A percentile compares a stretch with the other conserved stretches of the same genome.
These are phyloP conservation scores for Prinsepia uniflora DNA, from an alignment of 306 rosid genomes.

Conservation along the genomic window DNA sequence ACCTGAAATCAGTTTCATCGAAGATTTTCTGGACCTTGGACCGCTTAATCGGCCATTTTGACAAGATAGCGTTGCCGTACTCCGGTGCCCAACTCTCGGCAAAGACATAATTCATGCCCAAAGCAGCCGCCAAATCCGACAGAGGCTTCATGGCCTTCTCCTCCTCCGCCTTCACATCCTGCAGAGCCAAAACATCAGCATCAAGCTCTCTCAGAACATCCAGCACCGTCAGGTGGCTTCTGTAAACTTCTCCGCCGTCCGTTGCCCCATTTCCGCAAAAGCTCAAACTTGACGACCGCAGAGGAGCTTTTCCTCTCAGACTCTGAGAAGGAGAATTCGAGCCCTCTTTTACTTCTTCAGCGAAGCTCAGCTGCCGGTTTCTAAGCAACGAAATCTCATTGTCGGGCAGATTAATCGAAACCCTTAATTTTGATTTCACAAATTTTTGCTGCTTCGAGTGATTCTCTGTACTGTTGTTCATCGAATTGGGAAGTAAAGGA, in stretches of 20 bases:
- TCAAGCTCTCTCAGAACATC: slow-evolving; percentile 81
- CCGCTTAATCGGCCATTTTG: slow-evolving; percentile 82
- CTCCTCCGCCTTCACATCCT: slow-evolving; percentile 96
- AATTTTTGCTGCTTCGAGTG: slow-evolving; percentile 31
- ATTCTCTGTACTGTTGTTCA: slow-evolving; percentile 29
- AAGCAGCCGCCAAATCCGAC: slow-evolving; percentile 74
- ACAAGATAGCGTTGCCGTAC: slow-evolving; percentile 86
- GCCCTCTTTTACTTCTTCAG: slow-evolving; percentile 39
- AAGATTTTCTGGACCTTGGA: slow-evolving; percentile 61
- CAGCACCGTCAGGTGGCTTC: slow-evolving; percentile 45
- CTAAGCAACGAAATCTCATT: slow-evolving; percentile 76
- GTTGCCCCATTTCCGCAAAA: slow-evolving; percentile 17
- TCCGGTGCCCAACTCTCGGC: slow-evolving; percentile 99
- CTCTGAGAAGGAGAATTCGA: not conserved
- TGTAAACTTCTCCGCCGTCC: slow-evolving; percentile 10
- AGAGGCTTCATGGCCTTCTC: slow-evolving; percentile 88
- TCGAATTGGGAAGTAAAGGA: slow-evolving; percentile 37
- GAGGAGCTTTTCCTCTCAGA: slow-evolving; percentile 31
- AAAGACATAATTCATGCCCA: slow-evolving; percentile 80
- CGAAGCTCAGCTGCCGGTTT: slow-evolving; percentile 58
- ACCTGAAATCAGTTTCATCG: slow-evolving; percentile 87
- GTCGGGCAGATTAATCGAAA: slow-evolving; percentile 85
- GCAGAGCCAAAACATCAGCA: slow-evolving; percentile 80
- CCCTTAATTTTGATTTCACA: slow-evolving; percentile 56
- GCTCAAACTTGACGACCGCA: slow-evolving; percentile 28